Percentiles rank a stretch among this genome's conserved stretches.
Conservation (phyloP, 108 stramenopile genomes). For the Aurantiochytrium sp. region DNA sequence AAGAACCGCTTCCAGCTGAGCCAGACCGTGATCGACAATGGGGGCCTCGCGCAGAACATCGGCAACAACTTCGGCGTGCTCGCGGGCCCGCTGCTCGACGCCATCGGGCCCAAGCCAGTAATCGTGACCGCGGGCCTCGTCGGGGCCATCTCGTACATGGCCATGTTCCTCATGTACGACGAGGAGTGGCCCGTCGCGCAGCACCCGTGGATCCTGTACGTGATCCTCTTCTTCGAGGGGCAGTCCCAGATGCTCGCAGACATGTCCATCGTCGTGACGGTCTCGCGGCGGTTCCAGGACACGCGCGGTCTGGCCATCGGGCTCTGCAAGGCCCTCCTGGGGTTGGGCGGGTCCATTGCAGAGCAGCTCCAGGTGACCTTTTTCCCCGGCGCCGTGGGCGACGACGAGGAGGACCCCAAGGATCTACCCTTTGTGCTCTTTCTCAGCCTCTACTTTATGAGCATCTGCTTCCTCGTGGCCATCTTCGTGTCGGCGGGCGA, state of each 20-base stretch:
- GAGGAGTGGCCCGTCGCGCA: not conserved
- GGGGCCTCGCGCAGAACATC: not conserved
- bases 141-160: not conserved
- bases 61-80: not conserved
- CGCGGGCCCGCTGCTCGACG: not conserved
- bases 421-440: not conserved
- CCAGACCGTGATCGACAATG: not conserved
- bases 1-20: conserved; percentile 29
- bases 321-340: not conserved
- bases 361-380: not conserved
- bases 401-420: not conserved
- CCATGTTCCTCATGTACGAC: not conserved
- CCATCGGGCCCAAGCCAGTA: conserved; percentile 3
- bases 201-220: not conserved
- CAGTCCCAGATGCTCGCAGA: not conserved
- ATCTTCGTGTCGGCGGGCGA: not conserved
- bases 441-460: not conserved
- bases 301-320: not conserved
- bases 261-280: conserved; percentile 3
- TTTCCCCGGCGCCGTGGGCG: not conserved
- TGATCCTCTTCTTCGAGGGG: not conserved
- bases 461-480: not conserved
- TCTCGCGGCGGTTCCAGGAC: not conserved
- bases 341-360: not conserved
- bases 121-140: not conserved